Percentiles rank a stretch among this genome's conserved stretches.
Evolutionary conservation across 495 filamentous ascomycete genomes (phyloP).

Genomic region (Apiosordaria backusii): DNA sequence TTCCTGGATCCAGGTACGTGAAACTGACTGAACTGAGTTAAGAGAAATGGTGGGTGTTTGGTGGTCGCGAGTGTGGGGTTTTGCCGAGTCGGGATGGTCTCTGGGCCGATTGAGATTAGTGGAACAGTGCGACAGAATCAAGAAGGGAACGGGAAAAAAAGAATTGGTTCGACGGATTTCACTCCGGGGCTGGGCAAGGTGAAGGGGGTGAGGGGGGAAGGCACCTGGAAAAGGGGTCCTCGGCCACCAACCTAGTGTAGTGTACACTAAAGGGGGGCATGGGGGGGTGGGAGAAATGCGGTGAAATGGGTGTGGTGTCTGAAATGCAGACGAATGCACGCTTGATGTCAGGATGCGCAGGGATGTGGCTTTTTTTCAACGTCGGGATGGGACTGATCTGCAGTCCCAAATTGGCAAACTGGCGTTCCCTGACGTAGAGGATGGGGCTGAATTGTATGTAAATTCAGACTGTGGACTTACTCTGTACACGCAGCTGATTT

Average conservation of each 20-base stretch:
- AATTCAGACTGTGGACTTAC: conserved; percentile 5
- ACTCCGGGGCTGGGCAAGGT: not conserved
- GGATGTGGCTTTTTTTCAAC: conserved; percentile 8
- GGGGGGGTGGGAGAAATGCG: not conserved
- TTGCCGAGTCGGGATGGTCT: not conserved
- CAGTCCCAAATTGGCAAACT: conserved; percentile 19
- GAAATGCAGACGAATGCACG: conserved; percentile 1
- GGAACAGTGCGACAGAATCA: conserved; percentile 14
- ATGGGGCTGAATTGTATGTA: not conserved
- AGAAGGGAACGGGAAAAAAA: conserved; percentile 3
- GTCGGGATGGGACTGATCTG: conserved; percentile 22
- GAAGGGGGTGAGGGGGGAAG: not conserved
- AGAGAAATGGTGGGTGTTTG: not conserved
- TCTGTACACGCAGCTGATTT: not conserved
- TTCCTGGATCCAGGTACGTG: conserved; percentile 1
- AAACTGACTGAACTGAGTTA: not conserved
- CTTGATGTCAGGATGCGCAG: conserved; percentile 23
- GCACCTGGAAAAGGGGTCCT: no score
- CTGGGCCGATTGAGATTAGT: conserved; percentile 14
- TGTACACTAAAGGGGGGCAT: not conserved
- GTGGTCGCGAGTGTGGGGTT: conserved; percentile 1
- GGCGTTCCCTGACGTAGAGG: conserved; percentile 9
- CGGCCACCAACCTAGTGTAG: not conserved
- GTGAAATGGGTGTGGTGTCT: not conserved
- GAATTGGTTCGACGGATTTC: not conserved